Evolutionary conservation across 2,329 filamentous ascomycete species (phyloP).

Genomic region (Zasmidium cellare): DNA sequence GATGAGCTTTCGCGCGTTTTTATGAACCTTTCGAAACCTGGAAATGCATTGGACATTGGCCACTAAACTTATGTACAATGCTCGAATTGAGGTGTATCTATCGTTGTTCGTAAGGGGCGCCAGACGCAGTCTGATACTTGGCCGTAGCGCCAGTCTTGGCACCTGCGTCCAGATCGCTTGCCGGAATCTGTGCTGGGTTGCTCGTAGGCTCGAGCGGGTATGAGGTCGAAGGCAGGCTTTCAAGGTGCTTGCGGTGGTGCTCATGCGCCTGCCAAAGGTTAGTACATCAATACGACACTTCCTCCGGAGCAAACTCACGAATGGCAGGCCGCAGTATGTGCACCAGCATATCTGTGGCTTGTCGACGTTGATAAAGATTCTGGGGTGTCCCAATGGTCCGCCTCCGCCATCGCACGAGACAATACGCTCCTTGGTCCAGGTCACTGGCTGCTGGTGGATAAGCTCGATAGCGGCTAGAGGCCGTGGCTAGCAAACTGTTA

Average conservation of each 20-base stretch:
- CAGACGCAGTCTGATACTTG: slow-evolving; percentile 55
- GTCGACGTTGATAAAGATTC: slow-evolving; percentile 96
- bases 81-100: slow-evolving; percentile 37
- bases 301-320: slow-evolving; percentile 63
- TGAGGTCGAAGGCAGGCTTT: slow-evolving; percentile 71
- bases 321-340: slow-evolving; percentile 91
- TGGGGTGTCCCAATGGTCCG: slow-evolving; percentile 84
- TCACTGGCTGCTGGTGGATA: slow-evolving; percentile 92
- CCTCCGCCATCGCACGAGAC: slow-evolving; percentile 92
- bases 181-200: slow-evolving; percentile 59
- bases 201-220: slow-evolving; percentile 70
- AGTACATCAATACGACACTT: neutral
- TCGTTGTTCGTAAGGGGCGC: slow-evolving; percentile 61
- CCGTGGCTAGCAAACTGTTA: slow-evolving; percentile 65
- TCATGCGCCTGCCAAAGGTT: slow-evolving; percentile 71
- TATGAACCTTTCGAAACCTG: neutral
- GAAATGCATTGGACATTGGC: neutral
- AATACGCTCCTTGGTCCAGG: slow-evolving; percentile 79
- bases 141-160: slow-evolving; percentile 34
- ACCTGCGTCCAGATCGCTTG: slow-evolving; percentile 36
- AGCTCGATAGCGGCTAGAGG: slow-evolving; percentile 89
- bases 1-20: too few species aligned
- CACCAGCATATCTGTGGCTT: slow-evolving; percentile 91
- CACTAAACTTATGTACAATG: neutral
- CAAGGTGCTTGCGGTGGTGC: slow-evolving; percentile 79